Percentiles rank a stretch among this genome's conserved stretches.
Conservation (phyloP, 1,284 basidiomycete species). For the Melampsora medusae region DNA sequence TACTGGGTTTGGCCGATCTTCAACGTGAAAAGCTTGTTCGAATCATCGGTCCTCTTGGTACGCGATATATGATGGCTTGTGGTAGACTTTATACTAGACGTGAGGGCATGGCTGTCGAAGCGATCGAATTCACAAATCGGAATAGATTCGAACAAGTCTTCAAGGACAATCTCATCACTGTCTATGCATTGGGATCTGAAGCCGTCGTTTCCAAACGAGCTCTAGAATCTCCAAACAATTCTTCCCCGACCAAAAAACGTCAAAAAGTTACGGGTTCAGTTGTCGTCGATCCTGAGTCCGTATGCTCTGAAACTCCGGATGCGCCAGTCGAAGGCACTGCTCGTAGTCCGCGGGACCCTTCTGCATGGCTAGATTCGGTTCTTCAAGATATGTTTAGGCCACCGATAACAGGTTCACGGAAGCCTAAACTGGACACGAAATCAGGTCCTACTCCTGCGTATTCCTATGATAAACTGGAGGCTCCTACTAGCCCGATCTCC, state of each 20-base stretch:
- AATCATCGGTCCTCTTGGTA: slow-evolving; percentile 33
- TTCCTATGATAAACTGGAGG: slow-evolving; percentile 22
- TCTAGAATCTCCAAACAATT: neutral
- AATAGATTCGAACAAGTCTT: slow-evolving; percentile 18
- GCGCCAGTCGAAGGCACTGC: neutral
- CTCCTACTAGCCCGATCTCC: neutral
- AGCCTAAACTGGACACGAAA: neutral
- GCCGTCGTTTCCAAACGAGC: slow-evolving; percentile 3
- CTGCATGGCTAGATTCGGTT: slow-evolving; percentile 2
- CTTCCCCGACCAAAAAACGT: neutral
- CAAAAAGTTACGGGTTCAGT: neutral
- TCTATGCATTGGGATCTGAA: slow-evolving; percentile 23
- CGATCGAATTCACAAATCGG: slow-evolving; percentile 8
- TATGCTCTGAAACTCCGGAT: neutral
- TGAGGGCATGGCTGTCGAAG: slow-evolving; percentile 24
- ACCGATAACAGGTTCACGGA: neutral
- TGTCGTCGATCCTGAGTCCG: neutral
- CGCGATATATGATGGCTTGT: slow-evolving; percentile 37
- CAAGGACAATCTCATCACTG: slow-evolving; percentile 27
- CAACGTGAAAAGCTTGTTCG: slow-evolving; percentile 15
- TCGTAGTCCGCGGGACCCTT: neutral
- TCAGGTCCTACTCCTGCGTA: slow-evolving; percentile 33
- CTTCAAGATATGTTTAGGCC: slow-evolving; percentile 42
- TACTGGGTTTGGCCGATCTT: slow-evolving; percentile 34
- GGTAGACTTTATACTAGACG: slow-evolving; percentile 36